phyloP scores from a whole-genome alignment of 1,284 basidiomycete genomes.

The Sphagnurus paluster region DNA sequence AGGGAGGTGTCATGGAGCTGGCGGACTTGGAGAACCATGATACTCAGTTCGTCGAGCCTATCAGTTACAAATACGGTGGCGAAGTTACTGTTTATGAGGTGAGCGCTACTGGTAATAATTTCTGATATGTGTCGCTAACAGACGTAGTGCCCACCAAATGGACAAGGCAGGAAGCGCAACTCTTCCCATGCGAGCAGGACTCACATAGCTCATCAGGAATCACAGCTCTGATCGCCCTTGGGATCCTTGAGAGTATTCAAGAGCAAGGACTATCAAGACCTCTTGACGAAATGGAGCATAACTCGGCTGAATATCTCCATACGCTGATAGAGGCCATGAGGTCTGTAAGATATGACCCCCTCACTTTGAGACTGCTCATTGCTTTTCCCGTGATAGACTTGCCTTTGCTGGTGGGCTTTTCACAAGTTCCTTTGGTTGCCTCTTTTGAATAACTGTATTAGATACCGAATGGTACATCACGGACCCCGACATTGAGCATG shows the following conservation, averaged over 20 bases:
- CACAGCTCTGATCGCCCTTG: constrained; percentile 90
- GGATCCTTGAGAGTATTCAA: constrained; percentile 88
- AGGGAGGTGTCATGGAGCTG: constrained; percentile 89
- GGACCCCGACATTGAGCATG: constrained; percentile 75
- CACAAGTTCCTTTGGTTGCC: too few species aligned
- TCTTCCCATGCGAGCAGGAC: background rate
- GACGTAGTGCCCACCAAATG: constrained; percentile 89
- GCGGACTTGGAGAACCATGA: constrained; percentile 83
- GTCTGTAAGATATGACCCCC: constrained; percentile 37
- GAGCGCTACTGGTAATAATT: constrained; percentile 20
- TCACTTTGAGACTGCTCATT: background rate
- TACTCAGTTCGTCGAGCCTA: constrained; percentile 83
- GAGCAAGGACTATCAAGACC: constrained; percentile 69
- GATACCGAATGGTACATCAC: constrained; percentile 88
- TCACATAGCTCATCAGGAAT: constrained; percentile 48
- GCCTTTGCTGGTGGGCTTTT: constrained; percentile 73
- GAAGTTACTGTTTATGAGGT: constrained; percentile 88
- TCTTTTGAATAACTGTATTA: constrained; percentile 27
- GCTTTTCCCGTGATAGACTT: constrained; percentile 52
- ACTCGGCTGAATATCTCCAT: constrained; percentile 87
- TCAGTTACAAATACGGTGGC: constrained; percentile 83
- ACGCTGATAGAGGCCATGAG: constrained; percentile 82
- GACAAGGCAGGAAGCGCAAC: constrained; percentile 64
- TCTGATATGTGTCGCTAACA: constrained; percentile 11
- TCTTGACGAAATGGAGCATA: constrained; percentile 82